phyloP scores from a whole-genome alignment of 2,329 filamentous ascomycete species.

The Volutella citrinella region DNA sequence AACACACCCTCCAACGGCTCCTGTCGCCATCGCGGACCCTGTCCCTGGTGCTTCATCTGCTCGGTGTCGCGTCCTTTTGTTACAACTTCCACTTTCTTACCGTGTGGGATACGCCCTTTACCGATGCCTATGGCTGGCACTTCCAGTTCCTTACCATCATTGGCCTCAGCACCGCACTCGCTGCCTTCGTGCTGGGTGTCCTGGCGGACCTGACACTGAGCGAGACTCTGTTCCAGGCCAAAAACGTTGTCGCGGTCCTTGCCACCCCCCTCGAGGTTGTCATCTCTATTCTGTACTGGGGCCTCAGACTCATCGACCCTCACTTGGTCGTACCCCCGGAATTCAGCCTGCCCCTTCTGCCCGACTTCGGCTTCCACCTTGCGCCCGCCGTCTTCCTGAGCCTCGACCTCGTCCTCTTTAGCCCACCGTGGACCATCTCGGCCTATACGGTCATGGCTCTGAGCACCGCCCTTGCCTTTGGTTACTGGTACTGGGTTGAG shows the following conservation, averaged over 20 bases:
- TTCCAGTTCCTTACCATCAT: constrained; percentile 74
- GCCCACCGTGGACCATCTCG: constrained; percentile 68
- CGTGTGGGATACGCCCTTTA: constrained; percentile 49
- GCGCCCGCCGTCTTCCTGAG: constrained; percentile 63
- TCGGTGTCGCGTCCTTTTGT: constrained; percentile 50
- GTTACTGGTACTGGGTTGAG: constrained; percentile 78
- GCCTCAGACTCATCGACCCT: constrained; percentile 56
- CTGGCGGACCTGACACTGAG: constrained; percentile 63
- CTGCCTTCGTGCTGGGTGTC: constrained; percentile 60
- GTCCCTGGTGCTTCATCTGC: constrained; percentile 60
- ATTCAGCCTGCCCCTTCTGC: constrained; percentile 50
- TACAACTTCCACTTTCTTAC: constrained; percentile 52
- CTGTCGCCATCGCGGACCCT: constrained; percentile 61
- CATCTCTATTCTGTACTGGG: constrained; percentile 72
- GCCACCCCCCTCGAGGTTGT: constrained; percentile 68
- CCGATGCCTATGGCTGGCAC: constrained; percentile 62
- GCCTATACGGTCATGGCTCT: constrained; percentile 57
- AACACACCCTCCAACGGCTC: constrained; percentile 64
- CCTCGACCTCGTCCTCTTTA: constrained; percentile 65
- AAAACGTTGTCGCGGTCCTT: constrained; percentile 65
- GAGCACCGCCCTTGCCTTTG: constrained; percentile 57
- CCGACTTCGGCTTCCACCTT: constrained; percentile 64
- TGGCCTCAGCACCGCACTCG: constrained; percentile 58
- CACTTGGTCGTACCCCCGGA: constrained; percentile 51
- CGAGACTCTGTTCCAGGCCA: constrained; percentile 56